These are phyloP conservation scores for Holtermannia corniformis DNA, from an alignment of 768 basidiomycete species.

Conservation along the genomic window DNA sequence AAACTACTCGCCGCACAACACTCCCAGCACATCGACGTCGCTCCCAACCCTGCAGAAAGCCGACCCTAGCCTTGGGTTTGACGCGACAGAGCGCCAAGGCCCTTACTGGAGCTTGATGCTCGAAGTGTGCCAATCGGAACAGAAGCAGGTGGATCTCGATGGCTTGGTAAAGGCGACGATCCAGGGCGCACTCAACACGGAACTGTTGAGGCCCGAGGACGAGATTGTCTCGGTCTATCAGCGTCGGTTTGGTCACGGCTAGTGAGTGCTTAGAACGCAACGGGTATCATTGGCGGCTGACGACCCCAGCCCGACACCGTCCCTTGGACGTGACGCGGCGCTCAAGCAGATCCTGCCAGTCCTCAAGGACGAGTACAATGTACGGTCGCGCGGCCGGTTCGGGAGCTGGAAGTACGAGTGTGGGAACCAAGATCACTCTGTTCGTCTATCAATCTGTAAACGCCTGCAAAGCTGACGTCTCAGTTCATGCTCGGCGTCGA, in stretches of 20 bases:
- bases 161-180: slow-evolving; percentile 40
- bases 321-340: slow-evolving; percentile 40
- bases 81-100: slow-evolving; percentile 23
- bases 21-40: slow-evolving; percentile 20
- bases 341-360: slow-evolving; percentile 38
- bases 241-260: slow-evolving; percentile 38
- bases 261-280: slow-evolving; percentile 17
- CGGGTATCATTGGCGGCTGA: neutral
- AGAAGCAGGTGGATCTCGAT: slow-evolving; percentile 41
- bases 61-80: slow-evolving; percentile 27
- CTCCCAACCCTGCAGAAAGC: slow-evolving; percentile 41
- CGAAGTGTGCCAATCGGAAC: slow-evolving; percentile 42
- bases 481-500: slow-evolving; percentile 43
- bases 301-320: slow-evolving; percentile 38
- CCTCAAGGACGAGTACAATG: slow-evolving; percentile 36
- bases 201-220: slow-evolving; percentile 36
- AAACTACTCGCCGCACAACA: slow-evolving; percentile 44
- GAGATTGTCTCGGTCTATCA: slow-evolving; percentile 43
- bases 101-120: slow-evolving; percentile 44
- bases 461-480: neutral
- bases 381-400: slow-evolving; percentile 40
- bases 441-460: slow-evolving; percentile 3
- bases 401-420: slow-evolving; percentile 31
- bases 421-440: slow-evolving; percentile 34
- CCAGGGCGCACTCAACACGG: slow-evolving; percentile 39